phyloP scores from a whole-genome alignment of 345 rosid species.

The Pugionium dolabratum region DNA sequence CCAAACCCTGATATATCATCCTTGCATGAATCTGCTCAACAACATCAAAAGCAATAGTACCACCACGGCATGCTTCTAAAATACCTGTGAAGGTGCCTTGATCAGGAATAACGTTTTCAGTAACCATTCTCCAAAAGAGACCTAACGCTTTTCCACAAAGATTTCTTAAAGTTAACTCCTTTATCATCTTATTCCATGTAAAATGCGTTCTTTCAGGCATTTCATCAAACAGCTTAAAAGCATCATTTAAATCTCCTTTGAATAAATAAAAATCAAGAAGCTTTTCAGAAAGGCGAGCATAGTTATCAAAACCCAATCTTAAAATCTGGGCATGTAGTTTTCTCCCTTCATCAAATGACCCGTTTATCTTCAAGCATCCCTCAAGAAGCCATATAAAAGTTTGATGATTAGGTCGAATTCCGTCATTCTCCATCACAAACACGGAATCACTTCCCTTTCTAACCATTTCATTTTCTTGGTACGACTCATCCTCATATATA shows the following conservation, averaged over 20 bases:
- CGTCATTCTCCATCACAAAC: constrained; percentile 36
- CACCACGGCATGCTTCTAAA: constrained; percentile 54
- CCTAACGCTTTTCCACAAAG: constrained; percentile 39
- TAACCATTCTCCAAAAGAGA: constrained; percentile 48
- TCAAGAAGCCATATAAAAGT: constrained; percentile 63
- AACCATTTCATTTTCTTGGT: constrained; percentile 35
- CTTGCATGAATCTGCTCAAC: constrained; percentile 68
- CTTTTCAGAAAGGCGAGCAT: constrained; percentile 47
- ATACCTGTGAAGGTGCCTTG: constrained; percentile 49
- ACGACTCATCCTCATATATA: constrained; percentile 39
- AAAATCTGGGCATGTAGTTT: constrained; percentile 64
- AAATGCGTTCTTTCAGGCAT: constrained; percentile 55
- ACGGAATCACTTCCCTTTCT: constrained; percentile 36
- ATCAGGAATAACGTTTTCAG: constrained; percentile 45
- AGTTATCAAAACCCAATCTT: constrained; percentile 55
- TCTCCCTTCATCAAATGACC: constrained; percentile 48
- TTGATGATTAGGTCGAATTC: constrained; percentile 52
- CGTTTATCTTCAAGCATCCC: constrained; percentile 47
- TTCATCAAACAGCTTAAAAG: constrained; percentile 61
- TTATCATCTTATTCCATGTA: constrained; percentile 59
- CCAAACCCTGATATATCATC: constrained; percentile 60
- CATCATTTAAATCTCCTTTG: constrained; percentile 49
- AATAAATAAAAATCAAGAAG: constrained; percentile 51
- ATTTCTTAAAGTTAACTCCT: constrained; percentile 47
- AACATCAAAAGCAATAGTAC: constrained; percentile 37